Conservation (phyloP, 2,329 filamentous ascomycete genomes). For the Aspergillus sp. region DNA sequence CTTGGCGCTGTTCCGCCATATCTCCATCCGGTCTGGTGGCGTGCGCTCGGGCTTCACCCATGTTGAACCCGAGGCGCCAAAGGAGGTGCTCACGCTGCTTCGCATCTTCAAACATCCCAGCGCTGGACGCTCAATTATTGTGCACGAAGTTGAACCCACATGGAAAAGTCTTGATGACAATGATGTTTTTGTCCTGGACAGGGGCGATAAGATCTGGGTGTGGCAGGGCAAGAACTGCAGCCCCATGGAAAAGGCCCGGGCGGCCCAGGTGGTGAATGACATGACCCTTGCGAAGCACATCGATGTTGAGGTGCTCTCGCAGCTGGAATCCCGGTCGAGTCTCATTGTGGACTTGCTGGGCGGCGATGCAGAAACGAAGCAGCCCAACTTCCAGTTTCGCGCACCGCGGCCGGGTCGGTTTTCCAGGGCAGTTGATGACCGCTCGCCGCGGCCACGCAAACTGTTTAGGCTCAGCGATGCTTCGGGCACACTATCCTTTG, state of each 20-base stretch:
- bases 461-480: slow-evolving; percentile 64
- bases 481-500: slow-evolving; percentile 56
- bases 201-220: slow-evolving; percentile 63
- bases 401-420: slow-evolving; percentile 25
- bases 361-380: slow-evolving; percentile 42
- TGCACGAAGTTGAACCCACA: slow-evolving; percentile 62
- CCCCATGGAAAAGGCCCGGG: slow-evolving; percentile 68
- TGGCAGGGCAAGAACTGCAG: slow-evolving; percentile 66
- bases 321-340: slow-evolving; percentile 50
- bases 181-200: slow-evolving; percentile 67
- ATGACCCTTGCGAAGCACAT: slow-evolving; percentile 58
- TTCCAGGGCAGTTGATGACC: slow-evolving; percentile 27
- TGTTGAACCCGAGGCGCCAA: slow-evolving; percentile 51
- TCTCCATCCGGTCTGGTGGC: slow-evolving; percentile 61
- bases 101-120: slow-evolving; percentile 62
- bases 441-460: slow-evolving; percentile 34
- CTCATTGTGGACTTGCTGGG: slow-evolving; percentile 58
- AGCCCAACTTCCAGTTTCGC: slow-evolving; percentile 35
- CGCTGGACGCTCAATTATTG: slow-evolving; percentile 51
- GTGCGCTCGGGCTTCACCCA: slow-evolving; percentile 62
- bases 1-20: slow-evolving; percentile 57
- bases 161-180: slow-evolving; percentile 62
- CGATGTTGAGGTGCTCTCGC: slow-evolving; percentile 64
- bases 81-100: slow-evolving; percentile 53
- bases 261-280: slow-evolving; percentile 62